Conservation (phyloP, 2,329 filamentous ascomycete species). For the Dendrostoma leiphaemia region DNA sequence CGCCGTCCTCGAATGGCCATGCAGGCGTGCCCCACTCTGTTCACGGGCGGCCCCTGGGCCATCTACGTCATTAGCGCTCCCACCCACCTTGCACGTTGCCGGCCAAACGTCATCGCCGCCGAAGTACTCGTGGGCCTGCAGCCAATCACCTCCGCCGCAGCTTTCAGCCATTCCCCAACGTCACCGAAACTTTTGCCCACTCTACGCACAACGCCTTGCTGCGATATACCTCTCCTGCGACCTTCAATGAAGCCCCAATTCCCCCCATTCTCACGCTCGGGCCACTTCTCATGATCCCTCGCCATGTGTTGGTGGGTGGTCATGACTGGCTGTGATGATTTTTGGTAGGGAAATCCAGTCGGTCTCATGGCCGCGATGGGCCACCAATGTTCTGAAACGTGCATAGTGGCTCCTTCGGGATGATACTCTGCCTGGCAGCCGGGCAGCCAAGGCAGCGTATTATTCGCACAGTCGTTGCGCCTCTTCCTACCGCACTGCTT, state of each 20-base stretch:
- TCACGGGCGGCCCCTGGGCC: neutral
- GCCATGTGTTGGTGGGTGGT: too few relatives aligned
- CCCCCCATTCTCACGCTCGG: too few relatives aligned
- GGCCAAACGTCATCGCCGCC: slow-evolving; percentile 12
- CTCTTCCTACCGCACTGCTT: too few relatives aligned
- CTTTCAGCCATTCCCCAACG: neutral
- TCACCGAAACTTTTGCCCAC: neutral
- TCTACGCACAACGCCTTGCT: neutral
- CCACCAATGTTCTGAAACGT: neutral
- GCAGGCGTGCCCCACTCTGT: neutral
- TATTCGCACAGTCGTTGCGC: neutral
- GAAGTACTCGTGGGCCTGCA: neutral
- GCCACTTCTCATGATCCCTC: too few relatives aligned
- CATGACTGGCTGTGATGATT: too few relatives aligned
- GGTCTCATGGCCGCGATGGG: neutral
- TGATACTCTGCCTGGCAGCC: neutral
- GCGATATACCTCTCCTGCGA: neutral
- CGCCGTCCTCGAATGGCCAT: neutral
- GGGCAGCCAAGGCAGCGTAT: neutral
- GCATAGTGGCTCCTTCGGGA: neutral
- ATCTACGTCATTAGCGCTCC: slow-evolving; percentile 17
- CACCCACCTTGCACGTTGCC: neutral
- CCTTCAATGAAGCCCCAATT: too few relatives aligned
- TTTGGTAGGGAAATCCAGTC: too few relatives aligned
- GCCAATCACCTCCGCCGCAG: neutral